Percentiles rank a stretch among this genome's conserved stretches.
Conservation (phyloP, 306 rosid genomes). For the Prunus kanzakura region DNA sequence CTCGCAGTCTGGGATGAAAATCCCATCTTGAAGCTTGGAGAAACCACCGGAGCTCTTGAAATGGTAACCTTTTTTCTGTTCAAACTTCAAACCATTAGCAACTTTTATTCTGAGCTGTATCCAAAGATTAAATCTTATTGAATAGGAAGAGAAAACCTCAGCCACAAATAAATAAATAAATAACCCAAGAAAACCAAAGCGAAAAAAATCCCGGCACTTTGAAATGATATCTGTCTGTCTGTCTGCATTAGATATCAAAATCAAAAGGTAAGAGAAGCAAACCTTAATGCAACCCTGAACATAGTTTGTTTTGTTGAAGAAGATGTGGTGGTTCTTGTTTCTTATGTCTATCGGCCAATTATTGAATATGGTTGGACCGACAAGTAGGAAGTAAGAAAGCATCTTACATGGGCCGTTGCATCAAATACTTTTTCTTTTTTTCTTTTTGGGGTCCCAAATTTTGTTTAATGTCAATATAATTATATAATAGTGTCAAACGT, state of each 20-base stretch:
- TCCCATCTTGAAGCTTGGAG: slow-evolving; percentile 46
- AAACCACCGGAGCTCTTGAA: slow-evolving; percentile 32
- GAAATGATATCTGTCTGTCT: not conserved
- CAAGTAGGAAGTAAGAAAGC: too few species aligned
- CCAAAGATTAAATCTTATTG: too few species aligned
- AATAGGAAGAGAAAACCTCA: not conserved
- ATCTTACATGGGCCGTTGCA: too few species aligned
- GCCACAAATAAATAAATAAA: not conserved
- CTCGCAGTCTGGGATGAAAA: slow-evolving; percentile 43
- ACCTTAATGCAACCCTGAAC: slow-evolving; percentile 12
- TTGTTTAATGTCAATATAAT: too few species aligned
- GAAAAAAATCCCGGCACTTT: not conserved
- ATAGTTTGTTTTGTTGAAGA: not conserved
- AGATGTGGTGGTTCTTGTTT: not conserved
- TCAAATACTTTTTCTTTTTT: too few species aligned
- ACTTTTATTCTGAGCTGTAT: too few species aligned
- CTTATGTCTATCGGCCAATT: too few species aligned
- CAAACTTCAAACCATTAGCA: slow-evolving; percentile 17
- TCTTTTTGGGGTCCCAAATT: too few species aligned
- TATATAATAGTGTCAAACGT: too few species aligned
- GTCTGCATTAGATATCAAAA: not conserved
- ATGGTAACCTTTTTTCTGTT: slow-evolving; percentile 30
- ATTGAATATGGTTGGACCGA: too few species aligned
- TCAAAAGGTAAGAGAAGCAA: not conserved
- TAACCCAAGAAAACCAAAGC: too few species aligned